Evolutionary conservation across 208 protist species (phyloP).

Genomic region (Leishmania mexicana): DNA sequence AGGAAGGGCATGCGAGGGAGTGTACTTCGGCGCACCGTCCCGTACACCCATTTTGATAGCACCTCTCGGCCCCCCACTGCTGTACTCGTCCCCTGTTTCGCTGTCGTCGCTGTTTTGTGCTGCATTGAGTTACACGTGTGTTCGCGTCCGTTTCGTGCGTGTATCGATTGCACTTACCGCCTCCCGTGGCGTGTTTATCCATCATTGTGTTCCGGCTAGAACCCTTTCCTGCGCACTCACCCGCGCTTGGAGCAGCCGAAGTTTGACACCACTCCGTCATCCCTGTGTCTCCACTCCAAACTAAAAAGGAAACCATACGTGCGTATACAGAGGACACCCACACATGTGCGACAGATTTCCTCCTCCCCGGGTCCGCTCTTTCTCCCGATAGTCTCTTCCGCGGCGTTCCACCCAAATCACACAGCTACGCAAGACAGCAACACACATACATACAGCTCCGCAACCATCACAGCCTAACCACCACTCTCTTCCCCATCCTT

Average conservation of each 20-base stretch:
- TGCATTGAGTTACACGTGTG: neutral
- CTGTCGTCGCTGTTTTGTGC: neutral
- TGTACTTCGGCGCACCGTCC: neutral
- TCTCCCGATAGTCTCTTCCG: neutral
- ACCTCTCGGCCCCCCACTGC: neutral
- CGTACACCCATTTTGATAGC: neutral
- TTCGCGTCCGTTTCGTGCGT: neutral
- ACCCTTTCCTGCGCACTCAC: neutral
- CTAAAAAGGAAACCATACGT: neutral
- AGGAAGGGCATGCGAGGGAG: neutral
- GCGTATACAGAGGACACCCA: neutral
- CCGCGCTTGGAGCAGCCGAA: neutral
- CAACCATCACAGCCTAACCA: neutral
- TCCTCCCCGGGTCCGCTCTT: neutral
- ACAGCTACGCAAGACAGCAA: neutral
- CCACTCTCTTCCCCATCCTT: neutral
- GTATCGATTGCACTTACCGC: neutral
- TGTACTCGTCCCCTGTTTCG: neutral
- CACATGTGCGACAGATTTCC: neutral
- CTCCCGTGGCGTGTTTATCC: neutral
- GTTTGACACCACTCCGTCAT: neutral
- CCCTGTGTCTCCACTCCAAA: neutral
- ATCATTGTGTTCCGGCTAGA: neutral
- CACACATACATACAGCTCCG: neutral
- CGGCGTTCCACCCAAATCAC: neutral